Percentiles rank a stretch among this genome's conserved stretches.
These are phyloP conservation scores for Pachyrhizus erosus DNA, from an alignment of 306 rosid species.

Conservation along the genomic window DNA sequence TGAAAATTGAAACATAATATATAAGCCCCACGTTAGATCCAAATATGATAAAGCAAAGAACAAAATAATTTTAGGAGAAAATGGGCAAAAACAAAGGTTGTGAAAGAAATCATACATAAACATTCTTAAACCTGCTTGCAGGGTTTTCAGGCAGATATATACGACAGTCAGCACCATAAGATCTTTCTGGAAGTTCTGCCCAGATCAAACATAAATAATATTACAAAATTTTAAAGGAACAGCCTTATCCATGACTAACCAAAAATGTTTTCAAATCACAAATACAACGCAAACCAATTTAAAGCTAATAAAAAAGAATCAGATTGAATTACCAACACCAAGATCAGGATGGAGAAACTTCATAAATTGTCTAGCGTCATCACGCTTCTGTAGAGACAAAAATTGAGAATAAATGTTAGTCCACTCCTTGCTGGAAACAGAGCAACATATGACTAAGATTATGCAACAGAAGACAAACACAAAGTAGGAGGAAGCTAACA, in stretches of 20 bases:
- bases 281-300: not conserved
- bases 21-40: conserved; percentile 38
- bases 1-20: conserved; percentile 36
- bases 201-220: conserved; percentile 42
- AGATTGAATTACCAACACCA: conserved; percentile 78
- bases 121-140: conserved; percentile 95
- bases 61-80: conserved; percentile 18
- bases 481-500: conserved; percentile 14
- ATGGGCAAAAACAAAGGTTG: conserved; percentile 43
- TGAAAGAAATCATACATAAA: conserved; percentile 93
- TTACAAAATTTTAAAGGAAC: conserved; percentile 28
- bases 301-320: conserved; percentile 33
- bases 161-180: conserved; percentile 98
- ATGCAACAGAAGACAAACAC: not conserved
- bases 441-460: conserved; percentile 9
- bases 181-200: conserved; percentile 96
- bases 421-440: conserved; percentile 18
- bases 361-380: conserved; percentile 97
- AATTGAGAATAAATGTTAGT: conserved; percentile 34
- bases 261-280: conserved; percentile 16
- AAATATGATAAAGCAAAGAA: conserved; percentile 1
- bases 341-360: conserved; percentile 99
- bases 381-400: conserved; percentile 72
- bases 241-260: not conserved
- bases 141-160: conserved; percentile 91